Evolutionary conservation across 2,329 filamentous ascomycete species (phyloP).

Genomic region (Cordyceps javanica): DNA sequence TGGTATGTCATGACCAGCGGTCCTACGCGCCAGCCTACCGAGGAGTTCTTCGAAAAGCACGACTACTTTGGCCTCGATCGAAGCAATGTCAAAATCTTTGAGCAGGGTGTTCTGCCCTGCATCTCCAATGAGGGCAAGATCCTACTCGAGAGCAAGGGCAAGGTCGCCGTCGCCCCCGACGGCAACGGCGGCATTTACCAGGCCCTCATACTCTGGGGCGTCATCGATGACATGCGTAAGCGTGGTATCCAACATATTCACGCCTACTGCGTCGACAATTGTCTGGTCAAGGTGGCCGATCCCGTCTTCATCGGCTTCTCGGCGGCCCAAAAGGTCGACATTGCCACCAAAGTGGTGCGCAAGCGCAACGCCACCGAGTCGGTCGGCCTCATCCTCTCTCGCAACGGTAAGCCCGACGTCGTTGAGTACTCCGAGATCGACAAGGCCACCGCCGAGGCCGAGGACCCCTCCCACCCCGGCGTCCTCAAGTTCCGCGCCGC

Average conservation of each 20-base stretch:
- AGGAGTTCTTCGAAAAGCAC: slow-evolving; percentile 85
- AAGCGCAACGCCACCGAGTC: slow-evolving; percentile 96
- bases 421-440: slow-evolving; percentile 99
- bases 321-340: slow-evolving; percentile 81
- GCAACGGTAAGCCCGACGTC: slow-evolving; percentile 94
- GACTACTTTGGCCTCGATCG: slow-evolving; percentile 83
- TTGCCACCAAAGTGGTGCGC: slow-evolving; percentile 98
- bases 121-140: slow-evolving; percentile 98
- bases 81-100: slow-evolving; percentile 86
- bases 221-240: slow-evolving; percentile 80
- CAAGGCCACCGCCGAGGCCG: slow-evolving; percentile 77
- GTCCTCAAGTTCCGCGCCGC: slow-evolving; percentile 94
- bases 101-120: slow-evolving; percentile 94
- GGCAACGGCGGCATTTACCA: slow-evolving; percentile 97
- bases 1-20: slow-evolving; percentile 99
- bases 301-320: slow-evolving; percentile 93
- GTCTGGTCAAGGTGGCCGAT: slow-evolving; percentile 97
- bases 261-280: slow-evolving; percentile 98
- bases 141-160: slow-evolving; percentile 81
- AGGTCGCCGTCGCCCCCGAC: slow-evolving; percentile 90
- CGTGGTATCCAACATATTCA: slow-evolving; percentile 93
- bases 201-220: slow-evolving; percentile 72
- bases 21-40: slow-evolving; percentile 85
- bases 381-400: slow-evolving; percentile 87
- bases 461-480: slow-evolving; percentile 71